phyloP scores from a whole-genome alignment of 345 rosid genomes.

The Excoecaria agallocha region DNA sequence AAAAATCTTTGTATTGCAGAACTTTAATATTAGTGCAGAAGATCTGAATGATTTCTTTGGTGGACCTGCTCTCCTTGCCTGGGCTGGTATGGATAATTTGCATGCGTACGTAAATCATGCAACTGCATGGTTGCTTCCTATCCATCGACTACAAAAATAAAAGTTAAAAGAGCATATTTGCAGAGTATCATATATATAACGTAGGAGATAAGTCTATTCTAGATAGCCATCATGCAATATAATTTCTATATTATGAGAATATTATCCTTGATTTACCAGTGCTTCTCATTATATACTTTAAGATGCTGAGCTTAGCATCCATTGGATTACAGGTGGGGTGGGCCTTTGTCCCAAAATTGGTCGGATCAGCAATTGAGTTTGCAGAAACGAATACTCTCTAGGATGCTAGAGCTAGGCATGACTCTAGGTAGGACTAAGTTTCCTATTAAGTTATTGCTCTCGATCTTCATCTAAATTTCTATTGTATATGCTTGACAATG shows the following conservation, averaged over 20 bases:
- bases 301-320: slow-evolving; percentile 1
- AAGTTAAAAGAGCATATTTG: background rate
- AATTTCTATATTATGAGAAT: background rate
- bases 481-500: background rate
- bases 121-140: background rate
- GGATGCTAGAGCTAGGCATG: slow-evolving; percentile 93
- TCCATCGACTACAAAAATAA: slow-evolving; percentile 2
- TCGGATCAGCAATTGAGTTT: slow-evolving; percentile 64
- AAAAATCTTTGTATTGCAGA: slow-evolving; percentile 42
- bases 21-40: slow-evolving; percentile 58
- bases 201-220: background rate
- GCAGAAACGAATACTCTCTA: slow-evolving; percentile 77
- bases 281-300: background rate
- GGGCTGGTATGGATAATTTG: slow-evolving; percentile 99
- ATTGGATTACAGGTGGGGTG: slow-evolving; percentile 79
- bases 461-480: background rate
- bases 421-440: slow-evolving; percentile 61
- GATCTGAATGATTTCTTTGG: slow-evolving; percentile 84
- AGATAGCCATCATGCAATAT: slow-evolving; percentile 1
- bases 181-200: background rate
- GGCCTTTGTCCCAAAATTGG: slow-evolving; percentile 84
- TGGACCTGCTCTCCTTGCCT: slow-evolving; percentile 97
- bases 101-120: slow-evolving; percentile 55
- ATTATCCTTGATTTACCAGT: background rate
- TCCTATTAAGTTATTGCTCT: background rate